Evolutionary conservation across 208 protist genomes (phyloP).

Genomic region (Naegleria fowleri): DNA sequence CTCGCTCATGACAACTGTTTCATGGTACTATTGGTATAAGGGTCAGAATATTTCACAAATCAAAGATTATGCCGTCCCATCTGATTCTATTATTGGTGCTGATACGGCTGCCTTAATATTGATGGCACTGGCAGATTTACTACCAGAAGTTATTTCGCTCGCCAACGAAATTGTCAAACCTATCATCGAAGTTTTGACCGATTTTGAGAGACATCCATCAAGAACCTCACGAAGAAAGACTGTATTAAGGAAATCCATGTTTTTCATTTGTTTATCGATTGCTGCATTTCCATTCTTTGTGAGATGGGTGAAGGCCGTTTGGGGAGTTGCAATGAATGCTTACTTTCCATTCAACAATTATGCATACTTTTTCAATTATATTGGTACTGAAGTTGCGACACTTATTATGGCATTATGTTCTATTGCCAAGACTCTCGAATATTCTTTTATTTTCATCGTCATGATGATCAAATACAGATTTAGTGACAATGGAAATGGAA

Average conservation of each 20-base stretch:
- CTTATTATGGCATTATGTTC: not conserved
- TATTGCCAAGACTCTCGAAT: not conserved
- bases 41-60: not conserved
- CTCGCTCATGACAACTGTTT: not conserved
- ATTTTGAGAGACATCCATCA: not conserved
- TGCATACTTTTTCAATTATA: constrained; percentile 1
- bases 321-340: not conserved
- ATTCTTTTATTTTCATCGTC: not conserved
- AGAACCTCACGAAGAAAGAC: not conserved
- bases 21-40: not conserved
- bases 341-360: constrained; percentile 6
- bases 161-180: constrained; percentile 1
- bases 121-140: not conserved
- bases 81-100: not conserved
- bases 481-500: too few relatives aligned
- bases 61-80: not conserved
- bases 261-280: not conserved
- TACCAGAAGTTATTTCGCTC: not conserved
- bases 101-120: not conserved
- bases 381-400: not conserved
- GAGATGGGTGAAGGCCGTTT: not conserved
- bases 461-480: not conserved
- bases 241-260: not conserved
- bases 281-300: not conserved
- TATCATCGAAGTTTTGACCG: not conserved